Conservation (phyloP, 176 grass and related monocot species). For the Phoenix dactylifera region DNA sequence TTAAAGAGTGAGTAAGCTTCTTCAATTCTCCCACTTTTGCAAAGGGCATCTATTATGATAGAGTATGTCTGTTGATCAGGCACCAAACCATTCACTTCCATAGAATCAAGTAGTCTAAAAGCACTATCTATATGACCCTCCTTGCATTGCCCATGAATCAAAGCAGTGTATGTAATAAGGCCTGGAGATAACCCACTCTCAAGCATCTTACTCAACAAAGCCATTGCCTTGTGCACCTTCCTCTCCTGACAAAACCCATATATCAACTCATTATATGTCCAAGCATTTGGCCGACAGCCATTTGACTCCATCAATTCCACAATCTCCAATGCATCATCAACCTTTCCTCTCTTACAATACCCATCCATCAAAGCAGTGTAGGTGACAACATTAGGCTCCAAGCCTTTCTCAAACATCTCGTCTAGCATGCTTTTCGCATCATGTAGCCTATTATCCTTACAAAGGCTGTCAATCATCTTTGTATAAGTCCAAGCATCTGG, state of each 20-base stretch:
- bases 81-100: conserved; percentile 40
- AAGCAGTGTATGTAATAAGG: conserved; percentile 8
- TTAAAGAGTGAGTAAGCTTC: conserved; percentile 45
- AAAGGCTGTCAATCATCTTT: conserved; percentile 9
- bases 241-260: conserved; percentile 14
- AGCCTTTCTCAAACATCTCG: conserved; percentile 8
- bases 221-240: conserved; percentile 12
- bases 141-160: conserved; percentile 17
- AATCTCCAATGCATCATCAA: conserved; percentile 3
- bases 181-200: conserved; percentile 5
- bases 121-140: conserved; percentile 40
- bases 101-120: conserved; percentile 39
- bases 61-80: conserved; percentile 42
- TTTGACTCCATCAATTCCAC: conserved; percentile 6
- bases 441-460: conserved; percentile 5
- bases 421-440: conserved; percentile 10
- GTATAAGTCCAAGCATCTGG: conserved; percentile 14
- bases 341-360: conserved; percentile 9
- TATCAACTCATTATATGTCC: conserved; percentile 14
- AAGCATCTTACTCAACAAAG: conserved; percentile 15
- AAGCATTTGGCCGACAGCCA: conserved; percentile 14
- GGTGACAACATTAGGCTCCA: conserved; percentile 10
- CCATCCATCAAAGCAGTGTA: conserved; percentile 18
- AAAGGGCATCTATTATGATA: conserved; percentile 48
- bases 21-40: conserved; percentile 31